These are phyloP conservation scores for Globisporangium splendens DNA, from an alignment of 352 stramenopile genomes.

Conservation along the genomic window DNA sequence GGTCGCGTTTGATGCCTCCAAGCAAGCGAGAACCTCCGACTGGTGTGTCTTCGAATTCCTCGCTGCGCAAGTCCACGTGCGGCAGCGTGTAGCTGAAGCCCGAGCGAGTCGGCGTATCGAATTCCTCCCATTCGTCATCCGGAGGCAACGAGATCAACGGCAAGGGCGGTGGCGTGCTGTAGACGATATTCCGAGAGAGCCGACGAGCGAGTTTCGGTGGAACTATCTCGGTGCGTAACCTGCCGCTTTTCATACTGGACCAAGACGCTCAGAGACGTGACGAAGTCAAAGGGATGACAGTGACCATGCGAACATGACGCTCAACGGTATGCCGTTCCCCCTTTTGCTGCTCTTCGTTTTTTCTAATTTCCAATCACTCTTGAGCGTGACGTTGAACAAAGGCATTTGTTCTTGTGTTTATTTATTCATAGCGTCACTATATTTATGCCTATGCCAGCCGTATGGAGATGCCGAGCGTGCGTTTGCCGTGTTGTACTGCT, in stretches of 20 bases:
- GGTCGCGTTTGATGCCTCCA: slow-evolving; percentile 4
- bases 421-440: background rate
- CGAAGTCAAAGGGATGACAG: no score
- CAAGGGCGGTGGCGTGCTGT: slow-evolving; percentile 47
- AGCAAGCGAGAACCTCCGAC: slow-evolving; percentile 1
- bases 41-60: slow-evolving; percentile 27
- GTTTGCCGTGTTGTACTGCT: no score
- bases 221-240: background rate
- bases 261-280: no score
- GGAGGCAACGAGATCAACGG: slow-evolving; percentile 64
- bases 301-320: no score
- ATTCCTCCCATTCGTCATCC: slow-evolving; percentile 67
- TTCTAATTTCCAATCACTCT: no score
- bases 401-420: background rate
- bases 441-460: no score
- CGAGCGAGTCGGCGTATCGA: slow-evolving; percentile 50
- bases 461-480: no score
- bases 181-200: slow-evolving; percentile 34
- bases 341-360: no score
- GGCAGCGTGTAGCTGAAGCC: slow-evolving; percentile 56
- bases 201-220: slow-evolving; percentile 29
- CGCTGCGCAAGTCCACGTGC: slow-evolving; percentile 33
- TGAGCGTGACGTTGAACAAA: background rate
- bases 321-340: no score
- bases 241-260: no score